A percentile compares a stretch with the other conserved stretches of the same genome.
These are phyloP conservation scores for Coelastrella sp. DNA, from an alignment of 139 green algal genomes.

Conservation along the genomic window DNA sequence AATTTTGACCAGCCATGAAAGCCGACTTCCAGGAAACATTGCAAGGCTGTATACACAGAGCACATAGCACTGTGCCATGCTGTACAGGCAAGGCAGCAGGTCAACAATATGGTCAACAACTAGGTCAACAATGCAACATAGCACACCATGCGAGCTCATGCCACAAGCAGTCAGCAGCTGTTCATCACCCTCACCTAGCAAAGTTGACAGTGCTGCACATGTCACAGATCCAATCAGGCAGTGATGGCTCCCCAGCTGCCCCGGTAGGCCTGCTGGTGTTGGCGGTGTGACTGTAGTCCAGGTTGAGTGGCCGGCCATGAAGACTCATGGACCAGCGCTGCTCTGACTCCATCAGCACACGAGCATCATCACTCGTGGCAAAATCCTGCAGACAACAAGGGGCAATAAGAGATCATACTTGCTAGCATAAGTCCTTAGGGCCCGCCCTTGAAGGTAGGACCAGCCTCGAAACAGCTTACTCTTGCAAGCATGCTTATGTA, in stretches of 20 bases:
- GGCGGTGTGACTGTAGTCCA: conserved; percentile 64
- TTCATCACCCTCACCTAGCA: conserved; percentile 61
- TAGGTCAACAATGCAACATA: too few species aligned
- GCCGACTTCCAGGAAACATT: too few species aligned
- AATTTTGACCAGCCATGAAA: too few species aligned
- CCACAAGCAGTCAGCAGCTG: not conserved
- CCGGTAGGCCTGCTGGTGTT: not conserved
- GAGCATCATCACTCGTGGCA: conserved; percentile 57
- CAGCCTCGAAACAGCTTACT: too few species aligned
- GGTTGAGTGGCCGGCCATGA: conserved; percentile 49
- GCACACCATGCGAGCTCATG: too few species aligned
- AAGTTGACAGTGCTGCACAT: conserved; percentile 82
- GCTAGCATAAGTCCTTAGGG: too few species aligned
- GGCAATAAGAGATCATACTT: too few species aligned
- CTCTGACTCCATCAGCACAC: conserved; percentile 68
- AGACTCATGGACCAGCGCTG: conserved; percentile 40
- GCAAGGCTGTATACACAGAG: not conserved
- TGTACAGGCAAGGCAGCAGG: too few species aligned
- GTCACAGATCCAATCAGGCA: conserved; percentile 81
- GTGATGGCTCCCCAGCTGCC: not conserved
- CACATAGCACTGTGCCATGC: too few species aligned
- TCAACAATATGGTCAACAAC: too few species aligned
- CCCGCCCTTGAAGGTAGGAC: too few species aligned
- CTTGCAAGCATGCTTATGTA: too few species aligned
- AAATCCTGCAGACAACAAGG: conserved; percentile 77